Base-by-base conservation (phyloP, 2,329 filamentous ascomycete genomes). In the Cyphellophora attinorum region DNA sequence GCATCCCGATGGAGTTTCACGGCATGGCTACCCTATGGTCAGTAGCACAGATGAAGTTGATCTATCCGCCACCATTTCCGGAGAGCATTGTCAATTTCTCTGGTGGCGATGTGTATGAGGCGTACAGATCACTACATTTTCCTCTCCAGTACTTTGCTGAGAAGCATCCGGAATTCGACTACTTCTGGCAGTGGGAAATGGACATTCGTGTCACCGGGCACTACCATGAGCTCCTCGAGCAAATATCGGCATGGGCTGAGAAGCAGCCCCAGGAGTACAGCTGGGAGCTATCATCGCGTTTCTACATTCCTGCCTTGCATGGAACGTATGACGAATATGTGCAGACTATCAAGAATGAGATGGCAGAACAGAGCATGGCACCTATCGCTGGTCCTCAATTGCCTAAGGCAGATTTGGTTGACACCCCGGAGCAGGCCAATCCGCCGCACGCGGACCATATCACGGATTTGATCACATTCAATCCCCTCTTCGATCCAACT, bases 221-320 rank as follows among this genome's bases (percentile, higher is more conserved):
- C 48, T 76, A 74, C 55, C 79, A 86, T 57, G 80, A 88, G 51
- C 69, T 89, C 11, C 79, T 89, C 44, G 68, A 80, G 42, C 72
- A 76, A 28, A 65, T 85, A 10, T 68, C 69, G 11, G 62, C 67
- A 29, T 89, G 81, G 76, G 74, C 78, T 2, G 69, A 68, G 37
- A 56, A 72, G 31, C 81, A 89, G 52, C 74, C 78, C 2, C 73
- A 81, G 17, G 72, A 75, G 40, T 74, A 76, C n/a, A 65, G 85
- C 6, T 89, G 83, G 83, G 83, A 89, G 54, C 74, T 82, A 31
- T 79, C 76, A 32, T 70, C 76, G 15, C 77, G 81, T 42, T 89
- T 86, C 60, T 89, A 85, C 53, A 75, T 86, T 6, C 83, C 82
- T 0, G 62, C 40, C 8, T 33, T 47, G 5, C 35, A 47, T 27